These are phyloP conservation scores for Solanum infundibuliforme DNA, from an alignment of 257 asterid genomes.

Conservation along the genomic window DNA sequence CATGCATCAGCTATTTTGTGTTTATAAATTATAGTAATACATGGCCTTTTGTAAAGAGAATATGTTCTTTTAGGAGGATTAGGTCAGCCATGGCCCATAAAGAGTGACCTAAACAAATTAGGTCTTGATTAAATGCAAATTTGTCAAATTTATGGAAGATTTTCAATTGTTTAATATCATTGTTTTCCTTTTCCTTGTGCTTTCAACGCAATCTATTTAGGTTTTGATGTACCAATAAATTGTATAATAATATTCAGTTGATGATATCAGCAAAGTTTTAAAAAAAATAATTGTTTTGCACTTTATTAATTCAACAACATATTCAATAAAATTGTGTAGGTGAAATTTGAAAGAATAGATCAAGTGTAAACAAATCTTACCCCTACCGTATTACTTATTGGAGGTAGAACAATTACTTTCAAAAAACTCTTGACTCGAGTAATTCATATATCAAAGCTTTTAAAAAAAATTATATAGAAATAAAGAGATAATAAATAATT, in stretches of 20 bases:
- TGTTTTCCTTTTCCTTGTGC: neutral
- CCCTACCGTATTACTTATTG: fast-evolving
- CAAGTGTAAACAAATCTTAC: neutral
- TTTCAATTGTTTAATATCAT: neutral
- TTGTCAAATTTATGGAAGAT: neutral
- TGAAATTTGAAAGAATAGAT: no score
- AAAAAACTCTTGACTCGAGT: neutral
- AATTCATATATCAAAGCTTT: neutral
- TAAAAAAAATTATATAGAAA: neutral
- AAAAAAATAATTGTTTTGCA: neutral
- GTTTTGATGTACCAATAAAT: neutral
- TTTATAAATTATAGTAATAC: neutral
- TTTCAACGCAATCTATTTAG: neutral
- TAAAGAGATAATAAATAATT: neutral
- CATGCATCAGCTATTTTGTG: neutral
- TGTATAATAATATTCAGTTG: neutral
- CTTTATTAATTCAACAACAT: neutral
- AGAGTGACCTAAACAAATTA: neutral
- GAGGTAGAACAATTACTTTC: neutral
- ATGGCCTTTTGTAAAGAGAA: neutral
- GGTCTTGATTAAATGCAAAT: neutral
- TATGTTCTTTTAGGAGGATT: neutral
- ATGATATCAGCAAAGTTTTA: neutral
- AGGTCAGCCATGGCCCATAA: neutral
- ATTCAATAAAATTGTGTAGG: neutral